Conservation (phyloP, 805 yeast genomes). For the Candida oleophila region DNA sequence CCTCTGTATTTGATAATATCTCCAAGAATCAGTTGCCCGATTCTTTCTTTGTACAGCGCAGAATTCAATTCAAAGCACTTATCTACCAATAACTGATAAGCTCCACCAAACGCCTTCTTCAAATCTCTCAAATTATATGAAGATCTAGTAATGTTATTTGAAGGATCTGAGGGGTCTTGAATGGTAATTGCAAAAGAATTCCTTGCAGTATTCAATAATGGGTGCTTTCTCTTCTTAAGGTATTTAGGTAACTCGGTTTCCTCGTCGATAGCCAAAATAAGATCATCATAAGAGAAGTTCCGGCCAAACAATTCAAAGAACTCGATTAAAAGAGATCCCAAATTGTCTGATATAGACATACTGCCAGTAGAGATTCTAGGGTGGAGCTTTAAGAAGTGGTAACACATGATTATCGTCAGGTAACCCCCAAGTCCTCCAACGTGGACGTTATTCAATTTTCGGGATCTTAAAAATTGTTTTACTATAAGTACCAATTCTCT, state of each 20-base stretch:
- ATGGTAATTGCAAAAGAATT: slow-evolving; percentile 67
- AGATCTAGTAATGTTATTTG: slow-evolving; percentile 84
- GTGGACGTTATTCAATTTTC: slow-evolving; percentile 82
- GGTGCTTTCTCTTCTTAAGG: slow-evolving; percentile 54
- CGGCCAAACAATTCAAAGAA: slow-evolving; percentile 91
- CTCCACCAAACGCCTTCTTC: slow-evolving; percentile 85
- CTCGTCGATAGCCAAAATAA: slow-evolving; percentile 63
- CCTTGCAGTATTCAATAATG: slow-evolving; percentile 49
- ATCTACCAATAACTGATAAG: slow-evolving; percentile 72
- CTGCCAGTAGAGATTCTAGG: slow-evolving; percentile 70
- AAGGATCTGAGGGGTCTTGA: slow-evolving; percentile 83
- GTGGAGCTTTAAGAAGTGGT: slow-evolving; percentile 74
- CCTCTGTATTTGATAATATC: slow-evolving; percentile 77
- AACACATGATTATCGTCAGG: slow-evolving; percentile 83
- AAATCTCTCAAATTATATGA: slow-evolving; percentile 77
- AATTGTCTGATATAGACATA: slow-evolving; percentile 66
- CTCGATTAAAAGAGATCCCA: slow-evolving; percentile 85
- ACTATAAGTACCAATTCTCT: slow-evolving; percentile 79
- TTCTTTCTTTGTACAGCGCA: slow-evolving; percentile 62
- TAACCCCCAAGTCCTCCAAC: slow-evolving; percentile 95
- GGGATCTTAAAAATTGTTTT: slow-evolving; percentile 78
- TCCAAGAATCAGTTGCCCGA: slow-evolving; percentile 75
- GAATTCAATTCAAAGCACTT: slow-evolving; percentile 71
- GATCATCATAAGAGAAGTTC: slow-evolving; percentile 80
- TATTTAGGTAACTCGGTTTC: slow-evolving; percentile 58